Percentiles rank a stretch among this genome's conserved stretches.
phyloP scores from a whole-genome alignment of 768 basidiomycete species.

The Filobasidium wieringae region DNA sequence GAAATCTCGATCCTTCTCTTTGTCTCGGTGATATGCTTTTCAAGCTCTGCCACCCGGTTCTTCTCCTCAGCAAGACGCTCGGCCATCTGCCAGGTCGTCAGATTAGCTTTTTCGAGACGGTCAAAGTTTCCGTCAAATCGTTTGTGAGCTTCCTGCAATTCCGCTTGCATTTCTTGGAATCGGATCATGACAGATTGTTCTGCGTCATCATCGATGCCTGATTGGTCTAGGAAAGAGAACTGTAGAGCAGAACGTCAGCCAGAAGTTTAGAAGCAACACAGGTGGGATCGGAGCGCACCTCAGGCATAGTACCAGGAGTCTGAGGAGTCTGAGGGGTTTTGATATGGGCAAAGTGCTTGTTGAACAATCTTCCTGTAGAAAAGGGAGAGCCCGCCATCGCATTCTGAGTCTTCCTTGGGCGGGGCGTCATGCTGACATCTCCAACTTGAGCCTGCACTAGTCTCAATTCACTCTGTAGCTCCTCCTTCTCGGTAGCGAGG shows the following conservation, averaged over 20 bases:
- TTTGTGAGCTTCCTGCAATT: constrained; percentile 25
- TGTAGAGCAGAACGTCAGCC: background rate
- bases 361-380: constrained; percentile 22
- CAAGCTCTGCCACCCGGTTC: constrained; percentile 25
- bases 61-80: constrained; percentile 28
- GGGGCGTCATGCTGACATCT: background rate
- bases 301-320: constrained; percentile 28
- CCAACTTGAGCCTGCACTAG: background rate
- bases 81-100: constrained; percentile 25
- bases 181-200: constrained; percentile 27
- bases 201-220: constrained; percentile 17
- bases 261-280: background rate
- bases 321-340: constrained; percentile 17
- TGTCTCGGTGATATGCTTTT: constrained; percentile 19
- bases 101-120: constrained; percentile 32
- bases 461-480: constrained; percentile 19
- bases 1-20: background rate
- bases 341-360: constrained; percentile 21
- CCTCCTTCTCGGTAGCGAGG: constrained; percentile 30
- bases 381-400: constrained; percentile 23
- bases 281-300: too few relatives aligned
- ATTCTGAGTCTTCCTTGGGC: background rate
- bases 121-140: constrained; percentile 34
- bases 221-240: background rate
- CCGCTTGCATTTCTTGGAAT: constrained; percentile 26